phyloP scores from a whole-genome alignment of 192 early-diverging fungal genomes.

The Funneliformis geosporum region DNA sequence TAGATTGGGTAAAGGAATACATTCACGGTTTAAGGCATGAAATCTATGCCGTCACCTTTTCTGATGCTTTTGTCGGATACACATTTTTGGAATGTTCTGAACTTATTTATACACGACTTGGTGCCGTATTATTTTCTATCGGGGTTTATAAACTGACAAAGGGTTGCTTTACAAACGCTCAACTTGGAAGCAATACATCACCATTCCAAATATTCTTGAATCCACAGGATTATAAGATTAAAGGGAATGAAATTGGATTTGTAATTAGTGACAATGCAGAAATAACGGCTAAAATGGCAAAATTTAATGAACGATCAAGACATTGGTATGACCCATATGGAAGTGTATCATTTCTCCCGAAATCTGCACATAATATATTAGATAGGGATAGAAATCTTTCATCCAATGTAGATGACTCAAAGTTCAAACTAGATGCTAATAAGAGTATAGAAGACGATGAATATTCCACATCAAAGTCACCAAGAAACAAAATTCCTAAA shows the following conservation, averaged over 20 bases:
- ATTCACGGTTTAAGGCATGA: conserved; percentile 61
- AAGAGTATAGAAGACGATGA: not conserved
- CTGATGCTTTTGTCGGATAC: conserved; percentile 46
- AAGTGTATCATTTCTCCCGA: not conserved
- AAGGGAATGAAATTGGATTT: conserved; percentile 66
- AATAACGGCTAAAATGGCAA: conserved; percentile 10
- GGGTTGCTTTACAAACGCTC: not conserved
- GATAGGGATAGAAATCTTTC: not conserved
- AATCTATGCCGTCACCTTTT: conserved; percentile 61
- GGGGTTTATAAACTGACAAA: conserved; percentile 33
- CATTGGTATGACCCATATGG: not conserved
- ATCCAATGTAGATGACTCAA: not conserved
- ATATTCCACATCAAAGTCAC: not conserved
- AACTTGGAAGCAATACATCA: conserved; percentile 1
- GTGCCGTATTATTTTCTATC: conserved; percentile 61
- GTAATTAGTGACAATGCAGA: conserved; percentile 42
- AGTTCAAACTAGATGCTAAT: no score
- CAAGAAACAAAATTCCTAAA: not conserved
- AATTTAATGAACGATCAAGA: conserved; percentile 7
- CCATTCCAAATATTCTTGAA: conserved; percentile 45
- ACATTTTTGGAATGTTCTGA: conserved; percentile 60
- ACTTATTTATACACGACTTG: conserved; percentile 57
- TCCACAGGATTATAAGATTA: conserved; percentile 56
- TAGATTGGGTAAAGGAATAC: conserved; percentile 63
- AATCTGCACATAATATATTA: not conserved